Evolutionary conservation across 495 filamentous ascomycete genomes (phyloP).

Genomic region (Margaritispora aquatica): DNA sequence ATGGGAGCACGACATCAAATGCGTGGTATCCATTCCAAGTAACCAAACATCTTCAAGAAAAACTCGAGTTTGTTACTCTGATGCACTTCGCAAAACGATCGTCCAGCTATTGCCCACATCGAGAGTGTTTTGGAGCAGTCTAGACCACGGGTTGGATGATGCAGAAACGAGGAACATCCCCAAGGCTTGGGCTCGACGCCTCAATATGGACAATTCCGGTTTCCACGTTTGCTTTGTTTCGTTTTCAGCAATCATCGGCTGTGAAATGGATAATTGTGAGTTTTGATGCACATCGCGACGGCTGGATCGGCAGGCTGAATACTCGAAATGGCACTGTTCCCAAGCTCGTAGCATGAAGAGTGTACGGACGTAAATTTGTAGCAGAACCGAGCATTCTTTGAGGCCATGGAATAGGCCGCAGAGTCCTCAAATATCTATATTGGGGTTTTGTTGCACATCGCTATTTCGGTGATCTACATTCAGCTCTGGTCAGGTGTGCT

Average conservation of each 20-base stretch:
- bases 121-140: not conserved
- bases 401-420: not conserved
- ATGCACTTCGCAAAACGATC: not conserved
- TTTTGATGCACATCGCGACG: not conserved
- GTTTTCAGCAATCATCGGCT: not conserved
- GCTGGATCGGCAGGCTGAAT: not conserved
- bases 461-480: constrained; percentile 1
- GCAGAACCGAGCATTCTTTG: too few relatives aligned
- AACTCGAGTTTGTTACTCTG: not conserved
- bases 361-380: too few relatives aligned
- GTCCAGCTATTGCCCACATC: not conserved
- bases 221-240: not conserved
- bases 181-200: not conserved
- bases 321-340: not conserved
- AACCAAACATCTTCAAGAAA: not conserved
- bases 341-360: not conserved
- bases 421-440: not conserved
- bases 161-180: not conserved
- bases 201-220: not conserved
- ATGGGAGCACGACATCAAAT: not conserved
- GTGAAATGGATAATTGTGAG: too few relatives aligned
- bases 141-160: not conserved
- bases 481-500: not conserved
- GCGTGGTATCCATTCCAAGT: not conserved
- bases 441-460: constrained; percentile 5